Base-by-base conservation (phyloP, 495 filamentous ascomycete genomes). In the Daldinia bambusicola region DNA sequence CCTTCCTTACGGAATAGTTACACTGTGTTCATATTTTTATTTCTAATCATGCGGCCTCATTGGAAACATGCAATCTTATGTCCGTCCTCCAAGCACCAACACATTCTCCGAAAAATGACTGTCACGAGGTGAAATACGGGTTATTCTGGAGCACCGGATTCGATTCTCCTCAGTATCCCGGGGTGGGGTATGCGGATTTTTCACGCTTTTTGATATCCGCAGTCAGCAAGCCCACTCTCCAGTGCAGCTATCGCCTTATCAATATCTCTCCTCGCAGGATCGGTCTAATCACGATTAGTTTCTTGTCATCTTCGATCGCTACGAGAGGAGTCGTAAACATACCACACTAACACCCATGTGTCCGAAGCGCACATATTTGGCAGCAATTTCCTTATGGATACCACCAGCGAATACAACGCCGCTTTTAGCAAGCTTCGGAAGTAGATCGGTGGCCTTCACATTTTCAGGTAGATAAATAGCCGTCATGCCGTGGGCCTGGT, bases 401-500 rank as follows among this genome's bases (percentile, higher is more conserved):
- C 95, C 95, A 55, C 92, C 95, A 58, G 95, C 95, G 75, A 98
- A 97, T 59, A 99, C 88, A 6, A 98, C 93, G 13, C 93, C 94
- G 77, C 91, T 95, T 82, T 94, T 94, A 64, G 94, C 78, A 62
- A 99, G 83, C 68, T 89, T 93, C 4, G 95, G 95, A 51, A 99
- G 83, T 12, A 99, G 81, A 59, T 97, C 92, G 4, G 93, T 84
- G 12, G 90, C 88, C 67, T 89, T 86, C 32, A 99, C 84, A 34
- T 85, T 90, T 61, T 97, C 92, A 2, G 95, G 95, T 55, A 99
- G 86, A 79, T 95, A 98, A 67, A 98, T 94, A 55, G 95, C 94
- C 12, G 95, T 98, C 95, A 99, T 99, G 75, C 91, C 93, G 75
- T 96, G 95, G 31, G 95, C 93, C 84, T 98, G 95, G 77, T 94